Conservation (phyloP, 2,329 filamentous ascomycete species). For the Pseudogymnoascus sp. region DNA sequence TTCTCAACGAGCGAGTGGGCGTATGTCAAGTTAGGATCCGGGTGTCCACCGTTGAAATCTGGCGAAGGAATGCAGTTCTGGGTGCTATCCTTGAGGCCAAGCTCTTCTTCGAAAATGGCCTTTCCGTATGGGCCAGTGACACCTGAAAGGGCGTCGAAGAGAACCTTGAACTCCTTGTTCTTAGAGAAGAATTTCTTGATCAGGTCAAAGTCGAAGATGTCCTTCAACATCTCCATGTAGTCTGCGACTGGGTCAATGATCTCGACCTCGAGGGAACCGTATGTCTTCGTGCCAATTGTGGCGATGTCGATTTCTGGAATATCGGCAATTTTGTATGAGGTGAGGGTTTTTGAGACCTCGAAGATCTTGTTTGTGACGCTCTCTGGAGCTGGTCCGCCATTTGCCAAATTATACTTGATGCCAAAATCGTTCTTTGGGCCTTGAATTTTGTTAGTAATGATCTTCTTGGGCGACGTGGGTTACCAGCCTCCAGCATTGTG, state of each 20-base stretch:
- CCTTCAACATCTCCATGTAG: constrained; percentile 92
- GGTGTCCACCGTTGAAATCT: constrained; percentile 95
- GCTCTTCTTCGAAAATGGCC: constrained; percentile 90
- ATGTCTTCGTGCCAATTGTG: constrained; percentile 74
- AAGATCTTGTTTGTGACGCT: constrained; percentile 97
- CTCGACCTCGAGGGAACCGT: constrained; percentile 85
- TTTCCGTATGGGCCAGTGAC: constrained; percentile 93
- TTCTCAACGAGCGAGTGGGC: constrained; percentile 89
- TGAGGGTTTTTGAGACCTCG: constrained; percentile 80
- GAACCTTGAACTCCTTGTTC: constrained; percentile 88
- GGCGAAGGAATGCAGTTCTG: constrained; percentile 90
- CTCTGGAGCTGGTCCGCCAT: constrained; percentile 92
- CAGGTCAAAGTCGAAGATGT: constrained; percentile 94
- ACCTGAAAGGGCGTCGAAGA: constrained; percentile 90
- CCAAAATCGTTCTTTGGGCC: constrained; percentile 92
- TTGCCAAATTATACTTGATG: constrained; percentile 99
- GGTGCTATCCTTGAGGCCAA: constrained; percentile 69
- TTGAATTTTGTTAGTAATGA: constrained; percentile 30
- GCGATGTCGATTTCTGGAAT: constrained; percentile 80
- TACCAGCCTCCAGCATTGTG: constrained; percentile 87
- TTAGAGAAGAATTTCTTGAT: constrained; percentile 88
- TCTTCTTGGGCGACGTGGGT: not conserved
- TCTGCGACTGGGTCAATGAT: constrained; percentile 88
- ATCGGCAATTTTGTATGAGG: constrained; percentile 83
- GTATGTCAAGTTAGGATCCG: constrained; percentile 95